Percentiles rank a stretch among this genome's conserved stretches.
Evolutionary conservation across 306 rosid genomes (phyloP).

Genomic region (Cucumis melo): DNA sequence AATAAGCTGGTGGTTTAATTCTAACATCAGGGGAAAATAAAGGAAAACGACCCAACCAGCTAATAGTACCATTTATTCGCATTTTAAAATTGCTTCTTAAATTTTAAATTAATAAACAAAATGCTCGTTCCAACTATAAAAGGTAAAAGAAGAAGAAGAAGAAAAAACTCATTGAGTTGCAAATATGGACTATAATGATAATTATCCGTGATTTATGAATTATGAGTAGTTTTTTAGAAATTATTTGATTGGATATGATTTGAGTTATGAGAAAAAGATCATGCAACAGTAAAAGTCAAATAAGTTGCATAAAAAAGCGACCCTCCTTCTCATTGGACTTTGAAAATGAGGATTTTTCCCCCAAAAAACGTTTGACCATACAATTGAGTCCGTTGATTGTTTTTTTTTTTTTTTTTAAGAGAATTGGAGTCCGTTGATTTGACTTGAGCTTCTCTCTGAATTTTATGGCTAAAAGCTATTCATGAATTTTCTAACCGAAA

Average conservation of each 20-base stretch:
- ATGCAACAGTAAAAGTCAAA: conserved; percentile 1
- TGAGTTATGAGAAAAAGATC: background rate
- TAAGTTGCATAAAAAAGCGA: background rate
- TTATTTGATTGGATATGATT: background rate
- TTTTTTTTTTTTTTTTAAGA: too few species aligned
- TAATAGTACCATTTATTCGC: background rate
- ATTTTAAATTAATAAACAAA: background rate
- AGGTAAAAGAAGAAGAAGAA: background rate
- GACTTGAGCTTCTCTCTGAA: background rate
- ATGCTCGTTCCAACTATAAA: background rate
- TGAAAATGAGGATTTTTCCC: too few species aligned
- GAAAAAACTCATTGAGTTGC: background rate
- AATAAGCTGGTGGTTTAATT: too few species aligned
- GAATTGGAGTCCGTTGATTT: background rate
- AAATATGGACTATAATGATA: background rate
- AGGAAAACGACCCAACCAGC: too few species aligned
- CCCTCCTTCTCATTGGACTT: background rate
- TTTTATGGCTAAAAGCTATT: too few species aligned
- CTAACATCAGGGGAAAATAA: too few species aligned
- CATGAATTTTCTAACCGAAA: too few species aligned
- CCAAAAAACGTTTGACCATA: background rate
- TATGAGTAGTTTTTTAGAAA: background rate
- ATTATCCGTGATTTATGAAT: background rate
- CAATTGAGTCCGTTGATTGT: too few species aligned
- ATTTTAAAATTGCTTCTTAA: background rate